These are phyloP conservation scores for Plicaturopsis crispa DNA, from an alignment of 768 basidiomycete species.

Conservation along the genomic window DNA sequence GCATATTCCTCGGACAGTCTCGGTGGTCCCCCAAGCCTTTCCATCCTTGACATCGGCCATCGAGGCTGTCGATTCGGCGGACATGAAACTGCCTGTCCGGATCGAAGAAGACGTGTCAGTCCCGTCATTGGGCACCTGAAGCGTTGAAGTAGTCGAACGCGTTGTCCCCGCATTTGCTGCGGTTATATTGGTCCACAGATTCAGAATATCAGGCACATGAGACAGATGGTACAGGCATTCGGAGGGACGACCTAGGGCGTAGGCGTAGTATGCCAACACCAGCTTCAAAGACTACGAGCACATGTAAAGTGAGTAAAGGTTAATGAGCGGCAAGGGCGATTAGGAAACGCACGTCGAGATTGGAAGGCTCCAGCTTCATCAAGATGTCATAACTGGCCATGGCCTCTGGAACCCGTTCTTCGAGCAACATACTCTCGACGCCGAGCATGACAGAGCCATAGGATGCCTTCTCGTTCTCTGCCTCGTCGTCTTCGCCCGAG, in stretches of 20 bases:
- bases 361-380: conserved; percentile 38
- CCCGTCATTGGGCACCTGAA: conserved; percentile 27
- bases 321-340: not conserved
- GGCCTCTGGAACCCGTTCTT: conserved; percentile 54
- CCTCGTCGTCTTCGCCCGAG: conserved; percentile 45
- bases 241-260: conserved; percentile 60
- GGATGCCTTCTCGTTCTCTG: conserved; percentile 34
- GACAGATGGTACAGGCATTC: conserved; percentile 56
- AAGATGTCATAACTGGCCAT: conserved; percentile 45
- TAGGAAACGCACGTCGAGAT: conserved; percentile 46
- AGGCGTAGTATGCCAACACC: conserved; percentile 72
- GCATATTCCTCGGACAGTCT: conserved; percentile 70
- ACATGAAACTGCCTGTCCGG: conserved; percentile 40
- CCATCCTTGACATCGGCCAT: conserved; percentile 59
- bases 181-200: conserved; percentile 48
- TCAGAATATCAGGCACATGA: conserved; percentile 45
- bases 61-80: conserved; percentile 30
- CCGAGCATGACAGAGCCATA: conserved; percentile 36
- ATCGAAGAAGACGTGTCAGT: conserved; percentile 37
- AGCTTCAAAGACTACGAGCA: conserved; percentile 52
- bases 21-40: conserved; percentile 63
- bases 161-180: conserved; percentile 25
- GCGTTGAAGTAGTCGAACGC: conserved; percentile 29
- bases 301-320: conserved; percentile 5
- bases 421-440: conserved; percentile 48